These are phyloP conservation scores for Neurospora terricola DNA, from an alignment of 495 filamentous ascomycete species.

Conservation along the genomic window DNA sequence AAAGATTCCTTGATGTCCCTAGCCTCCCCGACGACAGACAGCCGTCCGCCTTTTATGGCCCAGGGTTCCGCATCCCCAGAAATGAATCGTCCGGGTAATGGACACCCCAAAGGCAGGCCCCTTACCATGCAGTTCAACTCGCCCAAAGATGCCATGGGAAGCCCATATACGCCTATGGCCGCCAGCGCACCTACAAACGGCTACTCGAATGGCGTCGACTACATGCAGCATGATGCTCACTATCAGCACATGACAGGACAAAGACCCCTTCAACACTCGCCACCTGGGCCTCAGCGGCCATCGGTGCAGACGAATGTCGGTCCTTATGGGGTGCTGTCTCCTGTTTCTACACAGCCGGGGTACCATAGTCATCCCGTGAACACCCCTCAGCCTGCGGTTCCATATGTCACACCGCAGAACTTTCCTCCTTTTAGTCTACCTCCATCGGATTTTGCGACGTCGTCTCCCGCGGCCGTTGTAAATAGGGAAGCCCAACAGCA, in stretches of 20 bases:
- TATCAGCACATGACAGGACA: conserved; percentile 27
- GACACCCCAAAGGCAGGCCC: conserved; percentile 32
- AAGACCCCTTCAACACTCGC: conserved; percentile 32
- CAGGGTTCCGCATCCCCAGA: conserved; percentile 42
- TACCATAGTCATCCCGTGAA: conserved; percentile 36
- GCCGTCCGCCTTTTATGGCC: conserved; percentile 32
- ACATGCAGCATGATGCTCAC: conserved; percentile 34
- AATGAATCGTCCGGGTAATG: conserved; percentile 34
- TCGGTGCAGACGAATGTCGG: conserved; percentile 36
- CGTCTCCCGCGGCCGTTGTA: conserved; percentile 16
- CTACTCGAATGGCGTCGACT: conserved; percentile 34
- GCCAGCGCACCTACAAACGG: conserved; percentile 36
- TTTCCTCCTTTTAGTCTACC: conserved; percentile 47
- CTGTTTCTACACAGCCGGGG: conserved; percentile 36
- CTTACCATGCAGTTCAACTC: conserved; percentile 43
- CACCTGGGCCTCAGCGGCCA: conserved; percentile 30
- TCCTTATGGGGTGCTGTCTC: conserved; percentile 39
- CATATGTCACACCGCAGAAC: conserved; percentile 41
- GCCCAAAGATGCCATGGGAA: conserved; percentile 37
- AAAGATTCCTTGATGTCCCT: conserved; percentile 68
- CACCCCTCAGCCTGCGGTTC: conserved; percentile 34
- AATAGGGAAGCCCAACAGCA: conserved; percentile 20
- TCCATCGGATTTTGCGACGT: conserved; percentile 39
- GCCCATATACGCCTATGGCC: conserved; percentile 37
- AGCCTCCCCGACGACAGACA: conserved; percentile 38